Evolutionary conservation across 75 land plant genomes (phyloP).

Genomic region (Cunninghamia lanceolata): DNA sequence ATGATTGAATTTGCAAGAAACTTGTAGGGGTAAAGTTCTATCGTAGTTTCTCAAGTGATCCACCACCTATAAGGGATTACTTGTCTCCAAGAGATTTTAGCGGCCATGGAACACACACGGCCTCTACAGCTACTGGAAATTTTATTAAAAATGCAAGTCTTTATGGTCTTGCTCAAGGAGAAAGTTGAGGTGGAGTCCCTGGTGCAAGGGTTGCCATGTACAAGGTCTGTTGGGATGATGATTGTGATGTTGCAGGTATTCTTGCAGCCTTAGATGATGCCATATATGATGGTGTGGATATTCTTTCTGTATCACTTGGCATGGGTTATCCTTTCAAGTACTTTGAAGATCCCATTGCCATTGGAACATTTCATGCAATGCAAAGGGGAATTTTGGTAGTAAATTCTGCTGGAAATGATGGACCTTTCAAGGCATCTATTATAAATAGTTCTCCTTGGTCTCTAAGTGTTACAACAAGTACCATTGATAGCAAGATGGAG

Average conservation of each 20-base stretch:
- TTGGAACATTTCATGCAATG: not conserved
- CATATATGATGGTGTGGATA: slow-evolving; percentile 33
- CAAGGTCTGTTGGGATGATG: slow-evolving; percentile 35
- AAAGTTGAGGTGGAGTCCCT: slow-evolving; percentile 45
- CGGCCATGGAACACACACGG: slow-evolving; percentile 40
- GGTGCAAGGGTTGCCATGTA: slow-evolving; percentile 41
- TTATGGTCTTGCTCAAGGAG: slow-evolving; percentile 25
- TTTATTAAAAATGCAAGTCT: slow-evolving; percentile 22
- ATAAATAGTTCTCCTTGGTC: too few relatives aligned
- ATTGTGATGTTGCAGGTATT: slow-evolving; percentile 4
- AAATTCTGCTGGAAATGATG: too few relatives aligned
- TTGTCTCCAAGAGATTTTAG: slow-evolving; percentile 11
- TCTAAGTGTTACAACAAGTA: too few relatives aligned
- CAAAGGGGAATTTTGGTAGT: slow-evolving; percentile 7
- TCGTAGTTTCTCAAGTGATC: too few relatives aligned
- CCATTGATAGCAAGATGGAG: too few relatives aligned
- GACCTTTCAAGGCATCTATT: too few relatives aligned
- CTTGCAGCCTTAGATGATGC: slow-evolving; percentile 31
- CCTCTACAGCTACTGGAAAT: slow-evolving; percentile 31
- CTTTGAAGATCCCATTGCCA: slow-evolving; percentile 35
- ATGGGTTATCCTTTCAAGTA: slow-evolving; percentile 34
- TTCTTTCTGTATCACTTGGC: slow-evolving; percentile 29
- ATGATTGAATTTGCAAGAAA: too few relatives aligned
- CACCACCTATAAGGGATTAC: too few relatives aligned
- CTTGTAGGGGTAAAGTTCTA: too few relatives aligned